Evolutionary conservation across 805 yeast species (phyloP), one percentile per base, ranked within the genome.

Genomic region (Isabelozyma rhagii): DNA sequence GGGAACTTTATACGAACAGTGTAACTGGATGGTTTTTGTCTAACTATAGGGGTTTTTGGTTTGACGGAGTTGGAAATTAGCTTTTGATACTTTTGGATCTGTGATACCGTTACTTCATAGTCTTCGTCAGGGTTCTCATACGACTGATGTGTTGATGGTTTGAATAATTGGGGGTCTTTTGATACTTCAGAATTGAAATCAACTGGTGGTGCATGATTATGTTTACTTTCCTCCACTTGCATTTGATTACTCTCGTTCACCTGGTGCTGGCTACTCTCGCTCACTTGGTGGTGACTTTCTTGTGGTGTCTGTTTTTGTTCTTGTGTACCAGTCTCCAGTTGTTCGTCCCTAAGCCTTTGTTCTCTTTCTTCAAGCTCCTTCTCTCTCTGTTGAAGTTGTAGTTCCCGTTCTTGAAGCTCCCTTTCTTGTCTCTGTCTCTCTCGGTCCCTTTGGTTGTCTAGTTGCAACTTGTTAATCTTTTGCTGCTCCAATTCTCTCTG

Each of bases 51-150:
- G 36, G 49, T 48, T 18, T 51, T 56, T 39, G 56, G 41, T 31
- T 49, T 52, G 15, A 53, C 61, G 42, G 68, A 62, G n/a, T 63
- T 58, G 45, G 62, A 62, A 42, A 74, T 63, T 15, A 67, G 51
- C 45, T 67, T 64, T 45, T 68, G 72, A 54, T 74, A 74, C 15
- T 59, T 58, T 49, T 68, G 67, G 2, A 73, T 75, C 52, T 74
- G 77, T 14, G 61, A 47, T 5, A 68, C 56, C 1, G 76, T 70
- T 65, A 74, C 57, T 18, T 69, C 66, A 55, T 74, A 74, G 52
- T 74, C 78, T 38, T 64, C 69, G 14, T 72, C 77, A 3, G 77
- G 77, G 50, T 73, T 74, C 18, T 72, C 75, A 48, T 72, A 74
- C 1, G 50, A 45, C 11, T 50, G 45, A 5, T 54, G 34, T 8